Percentiles rank a stretch among this genome's conserved stretches.
These are phyloP conservation scores for Scortechinia acanthostroma DNA, from an alignment of 2,329 filamentous ascomycete genomes.

Conservation along the genomic window DNA sequence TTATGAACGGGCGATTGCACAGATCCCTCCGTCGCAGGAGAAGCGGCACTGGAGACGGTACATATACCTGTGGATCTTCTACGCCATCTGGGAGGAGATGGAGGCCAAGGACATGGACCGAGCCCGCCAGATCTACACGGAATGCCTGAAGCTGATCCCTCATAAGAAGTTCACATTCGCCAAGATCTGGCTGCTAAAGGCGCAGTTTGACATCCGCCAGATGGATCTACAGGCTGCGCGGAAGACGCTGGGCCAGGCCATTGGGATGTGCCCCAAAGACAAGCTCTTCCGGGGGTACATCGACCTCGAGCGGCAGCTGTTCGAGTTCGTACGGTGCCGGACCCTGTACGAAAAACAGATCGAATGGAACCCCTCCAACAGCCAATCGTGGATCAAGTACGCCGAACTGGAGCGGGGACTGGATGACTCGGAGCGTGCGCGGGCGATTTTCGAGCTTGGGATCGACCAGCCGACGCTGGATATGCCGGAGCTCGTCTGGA, in stretches of 20 bases:
- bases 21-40: slow-evolving; percentile 88
- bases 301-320: slow-evolving; percentile 83
- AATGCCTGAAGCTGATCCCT: slow-evolving; percentile 79
- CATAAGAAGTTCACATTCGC: slow-evolving; percentile 97
- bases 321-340: slow-evolving; percentile 86
- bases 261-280: slow-evolving; percentile 94
- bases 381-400: slow-evolving; percentile 92
- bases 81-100: slow-evolving; percentile 89
- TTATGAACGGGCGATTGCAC: slow-evolving; percentile 91
- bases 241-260: slow-evolving; percentile 81
- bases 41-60: slow-evolving; percentile 96
- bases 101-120: slow-evolving; percentile 72
- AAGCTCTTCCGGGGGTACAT: slow-evolving; percentile 91
- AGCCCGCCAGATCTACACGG: slow-evolving; percentile 82
- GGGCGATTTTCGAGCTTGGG: slow-evolving; percentile 87
- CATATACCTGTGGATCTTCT: slow-evolving; percentile 97
- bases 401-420: slow-evolving; percentile 86
- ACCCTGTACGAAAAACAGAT: slow-evolving; percentile 91
- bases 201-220: slow-evolving; percentile 87
- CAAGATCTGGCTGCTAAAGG: slow-evolving; percentile 90
- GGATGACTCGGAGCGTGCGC: slow-evolving; percentile 79
- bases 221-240: slow-evolving; percentile 72
- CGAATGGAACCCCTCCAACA: slow-evolving; percentile 83
- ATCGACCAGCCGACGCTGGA: slow-evolving; percentile 77
- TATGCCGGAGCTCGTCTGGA: slow-evolving; percentile 97